Evolutionary conservation across 2,329 filamentous ascomycete genomes (phyloP).

Genomic region (Fusarium veterinarium): DNA sequence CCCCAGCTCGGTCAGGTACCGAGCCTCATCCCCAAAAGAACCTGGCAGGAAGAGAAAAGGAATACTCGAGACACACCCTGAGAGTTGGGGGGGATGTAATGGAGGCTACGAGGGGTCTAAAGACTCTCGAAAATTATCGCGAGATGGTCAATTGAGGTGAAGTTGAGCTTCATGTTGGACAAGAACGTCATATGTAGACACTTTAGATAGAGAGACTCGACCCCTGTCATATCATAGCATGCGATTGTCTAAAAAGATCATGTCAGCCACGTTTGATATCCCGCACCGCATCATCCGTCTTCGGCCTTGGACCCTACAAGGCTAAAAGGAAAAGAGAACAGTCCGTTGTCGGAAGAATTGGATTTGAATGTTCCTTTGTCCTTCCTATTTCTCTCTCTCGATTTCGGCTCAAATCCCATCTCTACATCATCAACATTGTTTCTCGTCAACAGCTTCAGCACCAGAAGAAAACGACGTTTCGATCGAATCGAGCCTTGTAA

Average conservation of each 20-base stretch:
- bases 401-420: conserved; percentile 31
- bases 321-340: conserved; percentile 39
- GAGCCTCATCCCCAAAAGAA: conserved; percentile 32
- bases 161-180: conserved; percentile 32
- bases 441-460: conserved; percentile 15
- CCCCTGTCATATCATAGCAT: conserved; percentile 26
- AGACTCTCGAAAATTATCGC: conserved; percentile 35
- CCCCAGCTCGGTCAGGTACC: conserved; percentile 46
- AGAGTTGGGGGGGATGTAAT: conserved; percentile 17
- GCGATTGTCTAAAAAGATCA: conserved; percentile 35
- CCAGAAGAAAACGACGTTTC: conserved; percentile 14
- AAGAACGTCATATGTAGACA: conserved; percentile 27
- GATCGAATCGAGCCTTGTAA: conserved; percentile 23
- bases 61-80: conserved; percentile 38
- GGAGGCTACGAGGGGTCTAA: conserved; percentile 3
- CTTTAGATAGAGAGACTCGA: conserved; percentile 27
- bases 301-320: conserved; percentile 32
- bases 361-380: conserved; percentile 19
- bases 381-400: conserved; percentile 29
- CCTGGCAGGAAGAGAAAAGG: conserved; percentile 27
- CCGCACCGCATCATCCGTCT: conserved; percentile 32
- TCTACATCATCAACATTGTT: conserved; percentile 23
- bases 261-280: conserved; percentile 35
- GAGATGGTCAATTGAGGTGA: conserved; percentile 23
- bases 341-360: conserved; percentile 43